Evolutionary conservation across 164 flowering plant species (phyloP).

Genomic region (Vitis riparia): DNA sequence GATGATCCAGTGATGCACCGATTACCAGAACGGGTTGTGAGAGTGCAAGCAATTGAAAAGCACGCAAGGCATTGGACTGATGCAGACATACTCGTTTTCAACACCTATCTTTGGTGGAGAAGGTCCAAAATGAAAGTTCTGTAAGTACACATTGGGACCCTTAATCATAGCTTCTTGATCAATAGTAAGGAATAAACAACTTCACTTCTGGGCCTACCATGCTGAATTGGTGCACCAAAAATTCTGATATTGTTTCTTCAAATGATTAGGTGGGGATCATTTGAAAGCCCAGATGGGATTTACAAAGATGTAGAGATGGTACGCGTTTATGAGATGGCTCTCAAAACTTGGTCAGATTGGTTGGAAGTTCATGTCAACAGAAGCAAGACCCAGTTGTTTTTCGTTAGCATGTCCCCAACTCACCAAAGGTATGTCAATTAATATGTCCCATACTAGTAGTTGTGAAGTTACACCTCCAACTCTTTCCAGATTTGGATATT

Average conservation of each 20-base stretch:
- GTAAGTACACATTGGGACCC: slow-evolving; percentile 35
- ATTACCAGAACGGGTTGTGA: slow-evolving; percentile 49
- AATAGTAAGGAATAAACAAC: too few relatives aligned
- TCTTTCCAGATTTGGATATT: too few relatives aligned
- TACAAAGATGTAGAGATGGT: slow-evolving; percentile 52
- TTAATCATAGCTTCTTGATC: too few relatives aligned
- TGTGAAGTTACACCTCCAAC: too few relatives aligned
- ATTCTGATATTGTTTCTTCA: too few relatives aligned
- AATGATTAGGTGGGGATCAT: slow-evolving; percentile 58
- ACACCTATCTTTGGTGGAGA: slow-evolving; percentile 85
- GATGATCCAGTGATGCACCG: slow-evolving; percentile 66
- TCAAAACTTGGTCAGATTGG: slow-evolving; percentile 79
- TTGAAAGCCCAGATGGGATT: slow-evolving; percentile 44
- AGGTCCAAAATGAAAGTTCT: slow-evolving; percentile 53
- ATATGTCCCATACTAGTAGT: not conserved
- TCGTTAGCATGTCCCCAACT: slow-evolving; percentile 67
- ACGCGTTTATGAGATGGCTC: slow-evolving; percentile 59
- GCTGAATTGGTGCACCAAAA: not conserved
- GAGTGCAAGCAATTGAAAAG: slow-evolving; percentile 58
- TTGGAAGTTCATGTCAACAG: slow-evolving; percentile 54
- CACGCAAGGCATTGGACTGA: slow-evolving; percentile 72
- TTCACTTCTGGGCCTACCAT: too few relatives aligned
- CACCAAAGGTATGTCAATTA: slow-evolving; percentile 45
- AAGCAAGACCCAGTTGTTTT: slow-evolving; percentile 52
- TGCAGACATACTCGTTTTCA: slow-evolving; percentile 74